Conservation (phyloP, 176 grass and related monocot genomes). For the Triticum aestivum region DNA sequence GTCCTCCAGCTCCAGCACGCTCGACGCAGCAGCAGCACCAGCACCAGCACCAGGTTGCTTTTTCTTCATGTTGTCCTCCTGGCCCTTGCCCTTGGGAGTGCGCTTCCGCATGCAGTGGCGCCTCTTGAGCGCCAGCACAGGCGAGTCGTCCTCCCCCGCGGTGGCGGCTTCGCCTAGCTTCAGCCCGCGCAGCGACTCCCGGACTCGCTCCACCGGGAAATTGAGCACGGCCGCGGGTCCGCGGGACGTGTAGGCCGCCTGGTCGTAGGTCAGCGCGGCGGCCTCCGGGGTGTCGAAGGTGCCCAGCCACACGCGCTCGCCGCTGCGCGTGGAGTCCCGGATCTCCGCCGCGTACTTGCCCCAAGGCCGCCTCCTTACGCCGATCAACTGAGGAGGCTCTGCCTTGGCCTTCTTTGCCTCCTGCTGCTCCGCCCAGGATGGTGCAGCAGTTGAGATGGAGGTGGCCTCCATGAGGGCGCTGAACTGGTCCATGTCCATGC, state of each 20-base stretch:
- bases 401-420: background rate
- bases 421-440: background rate
- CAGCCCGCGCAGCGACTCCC: no score
- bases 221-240: background rate
- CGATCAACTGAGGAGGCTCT: background rate
- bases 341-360: no score
- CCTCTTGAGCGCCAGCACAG: slow-evolving; percentile 44
- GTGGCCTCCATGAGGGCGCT: background rate
- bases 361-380: no score
- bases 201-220: no score
- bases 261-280: background rate
- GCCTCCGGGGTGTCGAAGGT: background rate
- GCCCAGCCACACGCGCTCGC: background rate
- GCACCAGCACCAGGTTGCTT: background rate
- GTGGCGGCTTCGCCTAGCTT: background rate
- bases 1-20: slow-evolving; percentile 55
- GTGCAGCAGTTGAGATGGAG: background rate
- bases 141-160: slow-evolving; percentile 2
- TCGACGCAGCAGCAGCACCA: no score
- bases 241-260: background rate
- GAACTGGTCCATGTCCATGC: background rate
- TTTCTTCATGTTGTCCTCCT: background rate
- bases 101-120: slow-evolving; percentile 42
- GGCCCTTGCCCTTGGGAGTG: slow-evolving; percentile 20
- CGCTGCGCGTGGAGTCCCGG: background rate